phyloP scores from a whole-genome alignment of 2,329 filamentous ascomycete genomes.

The Cladosporium sp. region DNA sequence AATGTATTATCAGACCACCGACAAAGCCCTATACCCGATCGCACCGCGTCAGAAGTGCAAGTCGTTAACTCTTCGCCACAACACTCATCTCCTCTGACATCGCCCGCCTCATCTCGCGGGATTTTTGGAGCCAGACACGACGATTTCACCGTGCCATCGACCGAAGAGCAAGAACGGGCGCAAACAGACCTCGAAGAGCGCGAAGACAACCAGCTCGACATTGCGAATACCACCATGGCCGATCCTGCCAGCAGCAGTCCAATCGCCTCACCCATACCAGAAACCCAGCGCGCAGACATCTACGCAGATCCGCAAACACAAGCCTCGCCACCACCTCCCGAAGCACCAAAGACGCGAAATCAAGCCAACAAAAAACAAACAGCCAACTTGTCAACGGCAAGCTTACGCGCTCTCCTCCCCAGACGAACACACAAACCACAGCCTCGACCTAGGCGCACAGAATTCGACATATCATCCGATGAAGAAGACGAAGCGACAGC shows the following conservation, averaged over 20 bases:
- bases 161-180: slow-evolving; percentile 22
- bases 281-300: slow-evolving; percentile 10
- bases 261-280: slow-evolving; percentile 10
- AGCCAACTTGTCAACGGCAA: slow-evolving; percentile 37
- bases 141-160: slow-evolving; percentile 29
- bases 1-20: slow-evolving; percentile 18
- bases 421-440: slow-evolving; percentile 31
- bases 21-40: slow-evolving; percentile 18
- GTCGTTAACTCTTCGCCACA: slow-evolving; percentile 30
- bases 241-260: slow-evolving; percentile 42
- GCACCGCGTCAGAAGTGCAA: slow-evolving; percentile 24
- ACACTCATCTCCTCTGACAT: slow-evolving; percentile 29
- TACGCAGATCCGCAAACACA: slow-evolving; percentile 22
- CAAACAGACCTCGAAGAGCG: slow-evolving; percentile 15
- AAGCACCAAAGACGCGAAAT: slow-evolving; percentile 5
- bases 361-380: slow-evolving; percentile 20
- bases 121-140: slow-evolving; percentile 19
- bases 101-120: slow-evolving; percentile 24
- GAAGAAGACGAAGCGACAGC: slow-evolving; percentile 27
- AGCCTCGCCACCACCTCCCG: slow-evolving; percentile 19
- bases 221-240: slow-evolving; percentile 39
- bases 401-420: slow-evolving; percentile 42
- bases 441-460: slow-evolving; percentile 23
- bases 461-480: slow-evolving; percentile 39
- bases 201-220: slow-evolving; percentile 26